Conservation (phyloP, 176 grass and related monocot species). For the Musa acuminata region DNA sequence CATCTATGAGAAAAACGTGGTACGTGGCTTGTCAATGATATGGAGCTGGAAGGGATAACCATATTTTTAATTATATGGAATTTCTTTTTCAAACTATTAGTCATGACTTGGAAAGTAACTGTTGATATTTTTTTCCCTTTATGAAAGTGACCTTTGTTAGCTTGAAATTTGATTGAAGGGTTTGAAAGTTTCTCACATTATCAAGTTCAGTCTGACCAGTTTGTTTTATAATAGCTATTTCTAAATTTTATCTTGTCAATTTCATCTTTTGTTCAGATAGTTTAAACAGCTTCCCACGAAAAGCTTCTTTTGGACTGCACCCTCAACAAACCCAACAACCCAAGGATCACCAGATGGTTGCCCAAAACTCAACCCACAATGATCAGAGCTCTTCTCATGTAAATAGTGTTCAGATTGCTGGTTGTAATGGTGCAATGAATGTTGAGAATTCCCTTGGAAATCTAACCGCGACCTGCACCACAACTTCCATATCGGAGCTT, state of each 20-base stretch:
- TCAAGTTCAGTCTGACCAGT: neutral
- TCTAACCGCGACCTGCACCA: neutral
- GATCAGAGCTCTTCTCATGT: constrained; percentile 6
- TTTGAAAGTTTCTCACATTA: neutral
- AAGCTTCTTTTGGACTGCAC: constrained; percentile 1
- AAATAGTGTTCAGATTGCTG: constrained; percentile 15
- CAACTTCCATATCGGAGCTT: constrained; percentile 1
- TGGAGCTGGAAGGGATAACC: too few relatives aligned
- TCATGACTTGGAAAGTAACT: too few relatives aligned
- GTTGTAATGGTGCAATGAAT: constrained; percentile 9
- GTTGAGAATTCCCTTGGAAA: constrained; percentile 16
- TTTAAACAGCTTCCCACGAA: constrained; percentile 26
- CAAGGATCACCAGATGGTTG: constrained; percentile 18
- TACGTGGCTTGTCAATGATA: neutral
- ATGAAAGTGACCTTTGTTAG: too few relatives aligned
- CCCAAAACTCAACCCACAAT: constrained; percentile 8
- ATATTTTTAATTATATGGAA: too few relatives aligned
- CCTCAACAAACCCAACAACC: constrained; percentile 19
- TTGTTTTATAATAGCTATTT: neutral
- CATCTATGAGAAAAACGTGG: neutral
- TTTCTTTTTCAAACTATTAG: too few relatives aligned
- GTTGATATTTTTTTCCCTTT: too few relatives aligned
- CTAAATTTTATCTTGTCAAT: neutral
- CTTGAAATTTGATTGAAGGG: too few relatives aligned
- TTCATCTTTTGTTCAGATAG: constrained; percentile 23